Evolutionary conservation across 257 asterid species (phyloP), one percentile per base, ranked within the genome.

Genomic region (Salvia hispanica): DNA sequence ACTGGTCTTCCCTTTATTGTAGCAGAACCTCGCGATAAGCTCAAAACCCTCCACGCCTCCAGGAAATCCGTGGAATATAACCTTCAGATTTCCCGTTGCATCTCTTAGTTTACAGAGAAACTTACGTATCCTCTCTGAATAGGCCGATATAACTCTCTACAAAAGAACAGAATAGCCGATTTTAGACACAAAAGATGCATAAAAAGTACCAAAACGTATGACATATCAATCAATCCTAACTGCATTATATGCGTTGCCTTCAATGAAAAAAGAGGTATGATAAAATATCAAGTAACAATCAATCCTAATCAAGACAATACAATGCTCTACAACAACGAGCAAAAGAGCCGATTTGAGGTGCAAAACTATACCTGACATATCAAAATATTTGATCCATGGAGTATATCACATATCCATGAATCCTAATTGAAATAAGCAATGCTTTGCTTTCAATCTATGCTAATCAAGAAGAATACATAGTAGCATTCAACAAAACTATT

Each of bases 11-110:
- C 91, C 89, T 0, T 67, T 74, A 47, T 77, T 78, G 86, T 92
- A 86, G 76, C 98, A 92, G 75, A 92, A 89, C 61, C 87, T 83
- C 42, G 87, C 59, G 76, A 90, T 77, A 57, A 81, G 82, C 88
- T 90, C 97, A 63, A 92, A 92, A 69, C 79, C 79, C 16, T 82
- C 80, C n/a, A 93, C 81, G 76, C 98, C 98, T n/a, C 96, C 98
- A 0, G 98, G 98, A 16, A 92, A 89, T 60, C 82, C 90, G 16
- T 87, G 81, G 86, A 85, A 86, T 58, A 92, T 80, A 71, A 89
- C 87, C 88, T 92, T 92, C 9, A 84, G 72, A 68, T 66, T 66
- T 3, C 57, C 67, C 0, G 67, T 37, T 25, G 28, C 68, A 3
- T 76, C 82, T 71, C 80, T 83, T 6, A 89, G 72, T 77, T 81